Evolutionary conservation across 75 land plant genomes (phyloP), one percentile per base, ranked within the genome.

Genomic region (Larix kaempferi): DNA sequence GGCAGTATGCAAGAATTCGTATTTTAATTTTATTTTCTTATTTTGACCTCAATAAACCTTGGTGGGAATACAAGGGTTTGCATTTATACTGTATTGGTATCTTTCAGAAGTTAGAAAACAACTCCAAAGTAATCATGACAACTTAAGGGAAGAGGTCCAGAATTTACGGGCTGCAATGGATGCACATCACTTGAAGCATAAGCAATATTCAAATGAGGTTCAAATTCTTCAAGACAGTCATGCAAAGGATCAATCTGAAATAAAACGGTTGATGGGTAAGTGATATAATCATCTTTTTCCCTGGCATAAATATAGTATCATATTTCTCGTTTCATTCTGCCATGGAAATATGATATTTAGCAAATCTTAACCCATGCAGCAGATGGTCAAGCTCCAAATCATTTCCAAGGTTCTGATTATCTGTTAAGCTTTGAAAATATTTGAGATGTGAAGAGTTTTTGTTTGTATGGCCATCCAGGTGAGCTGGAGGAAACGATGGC

Each of bases 101-200:
- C 74, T 33, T 44, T 60, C 75, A 84, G 86, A 75, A 57, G 64
- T 80, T 26, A 84, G 81, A 60, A 80, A 62, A 54, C 73, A 83
- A 73, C 23, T 84, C 49, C 60, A 66, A 82, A 83, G 77, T 75
- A 33, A 77, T 62, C 67, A 82, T 64, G 82, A 73, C 74, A 88
- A 93, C 19, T 44, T 88, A 71, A 55, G 78, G 72, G 59, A 71
- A 58, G 91, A 93, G 56, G 83, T 91, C 60, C 71, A 76, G 10
- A 91, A 66, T 33, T 58, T 90, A 75, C 80, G 92, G 44, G 59
- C 78, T 37, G 83, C 72, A 27, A 60, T 91, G 58, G 77, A 80
- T 79, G 84, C 88, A 66, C 84, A 91, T 78, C 93, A 89, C 77
- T 82, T 94, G 85, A 95, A 87, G 91, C 94, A 95, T 73, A 90